Base-by-base conservation (phyloP, 1,284 basidiomycete genomes). In the Sporisorium exsertum region DNA sequence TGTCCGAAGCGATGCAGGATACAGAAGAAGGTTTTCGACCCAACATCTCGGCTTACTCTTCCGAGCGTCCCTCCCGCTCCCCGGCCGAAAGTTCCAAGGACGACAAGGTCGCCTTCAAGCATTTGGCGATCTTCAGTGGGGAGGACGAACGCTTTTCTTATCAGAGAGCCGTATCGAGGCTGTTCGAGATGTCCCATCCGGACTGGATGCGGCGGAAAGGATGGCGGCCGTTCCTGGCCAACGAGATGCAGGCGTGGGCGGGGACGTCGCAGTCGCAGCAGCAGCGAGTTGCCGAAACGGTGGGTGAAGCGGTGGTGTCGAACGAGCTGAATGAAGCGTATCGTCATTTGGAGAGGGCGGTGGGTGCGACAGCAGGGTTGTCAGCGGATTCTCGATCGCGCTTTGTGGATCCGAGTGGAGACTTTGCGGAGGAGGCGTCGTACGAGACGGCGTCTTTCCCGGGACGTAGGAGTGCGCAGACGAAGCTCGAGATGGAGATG, bases 91-190 rank as follows among this genome's bases (percentile, higher is more conserved):
- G 9, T 1, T 40, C 1, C 73, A 69, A 55, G 66, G 73, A 79
- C 74, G 37, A 77, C 70, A 70, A 83, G 86, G 54, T 87, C 86
- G 26, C 84, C 80, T 89, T 81, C 87, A 88, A 84, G 87, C 84
- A 61, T 78, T 42, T 91, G 37, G 89, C 90, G 0, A 91, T 92
- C 66, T 92, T 91, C 84, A 91, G 90, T 0, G 89, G 89, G 10
- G 89, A 91, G 80, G 91, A 91, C 81, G 90, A 92, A 84, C 88
- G 89, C 49, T 91, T 91, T 79, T 90, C 90, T 1, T 91, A 90
- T 87, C 90, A 90, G 82, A 89, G 91, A 35, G 91, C 91, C 0
- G 88, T 92, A 0, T 91, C 90, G 7, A 87, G 91, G 16, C 83
- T 92, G 33, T 86, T 89, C 55, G 91, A 92, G 84, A 91, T 92